Conservation (phyloP, 2,329 filamentous ascomycete genomes). For the Paecilomyces formosus region DNA sequence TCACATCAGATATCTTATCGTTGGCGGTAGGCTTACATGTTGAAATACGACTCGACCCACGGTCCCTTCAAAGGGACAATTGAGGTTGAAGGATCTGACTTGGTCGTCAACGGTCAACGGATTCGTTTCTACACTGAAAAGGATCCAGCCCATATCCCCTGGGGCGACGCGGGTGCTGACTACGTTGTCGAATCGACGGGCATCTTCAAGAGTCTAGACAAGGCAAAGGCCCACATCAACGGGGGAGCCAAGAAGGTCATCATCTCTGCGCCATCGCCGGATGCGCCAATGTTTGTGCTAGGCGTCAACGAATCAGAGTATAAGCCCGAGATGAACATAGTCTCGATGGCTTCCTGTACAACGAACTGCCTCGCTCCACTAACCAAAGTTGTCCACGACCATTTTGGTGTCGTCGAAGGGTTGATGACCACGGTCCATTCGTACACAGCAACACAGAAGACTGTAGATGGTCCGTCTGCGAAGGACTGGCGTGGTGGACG, state of each 20-base stretch:
- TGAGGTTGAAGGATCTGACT: slow-evolving; percentile 58
- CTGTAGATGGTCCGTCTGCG: slow-evolving; percentile 78
- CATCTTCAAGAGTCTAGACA: slow-evolving; percentile 98
- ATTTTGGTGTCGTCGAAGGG: slow-evolving; percentile 83
- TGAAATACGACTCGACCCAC: slow-evolving; percentile 93
- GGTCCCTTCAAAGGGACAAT: slow-evolving; percentile 83
- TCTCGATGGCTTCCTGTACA: slow-evolving; percentile 93
- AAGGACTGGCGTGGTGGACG: slow-evolving; percentile 82
- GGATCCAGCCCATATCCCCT: slow-evolving; percentile 85
- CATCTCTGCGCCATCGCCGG: slow-evolving; percentile 48
- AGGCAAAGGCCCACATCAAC: slow-evolving; percentile 88
- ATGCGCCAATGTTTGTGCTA: slow-evolving; percentile 66
- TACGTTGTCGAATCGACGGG: slow-evolving; percentile 98
- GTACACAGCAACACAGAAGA: slow-evolving; percentile 93
- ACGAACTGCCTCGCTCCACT: slow-evolving; percentile 93
- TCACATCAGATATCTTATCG: background rate
- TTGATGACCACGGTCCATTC: slow-evolving; percentile 94
- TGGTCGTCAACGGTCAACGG: slow-evolving; percentile 83
- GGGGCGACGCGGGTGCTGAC: slow-evolving; percentile 75
- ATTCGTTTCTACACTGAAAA: slow-evolving; percentile 92
- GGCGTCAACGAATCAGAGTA: slow-evolving; percentile 85
- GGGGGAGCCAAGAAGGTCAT: slow-evolving; percentile 97
- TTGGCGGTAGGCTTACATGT: slow-evolving; percentile 73
- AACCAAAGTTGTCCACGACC: slow-evolving; percentile 89
- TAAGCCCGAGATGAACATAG: slow-evolving; percentile 72